Evolutionary conservation across 176 grass and related monocot species (phyloP), one percentile per base, ranked within the genome.

Genomic region (Paspalum notatum): DNA sequence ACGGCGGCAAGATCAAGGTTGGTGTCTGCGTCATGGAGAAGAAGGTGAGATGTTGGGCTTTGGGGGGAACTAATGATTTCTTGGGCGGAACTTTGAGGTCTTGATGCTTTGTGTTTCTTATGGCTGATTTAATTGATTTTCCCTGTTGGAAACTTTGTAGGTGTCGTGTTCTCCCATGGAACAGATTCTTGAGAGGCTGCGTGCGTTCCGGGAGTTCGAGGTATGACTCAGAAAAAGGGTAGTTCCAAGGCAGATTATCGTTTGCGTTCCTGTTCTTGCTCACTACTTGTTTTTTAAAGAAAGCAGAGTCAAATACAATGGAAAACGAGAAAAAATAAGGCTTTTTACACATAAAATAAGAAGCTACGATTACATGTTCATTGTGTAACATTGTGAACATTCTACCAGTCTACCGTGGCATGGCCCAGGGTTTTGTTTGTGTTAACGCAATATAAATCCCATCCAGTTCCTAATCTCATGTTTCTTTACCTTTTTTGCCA

Each of bases 1-100:
- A 51, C 47, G 62, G 60, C 12, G 84, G 63, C 62, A 89, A 89
- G 87, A 80, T 97, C 72, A 94, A 52, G 87, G 78, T 97, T 76
- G 95, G 95, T 14, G 95, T 97, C 67, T 97, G 92, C 80, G 95
- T 97, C 64, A 90, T 97, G 95, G 90, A 92, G 78, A 97, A 97
- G 73, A 97, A 94, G 92, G 95, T 97, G 73, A n/a, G 83, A 57
- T 55, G 12, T 44, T 74, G 76, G 18, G 48, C 62, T 51, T 47
- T 66, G 76, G 49, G 76, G 49, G 43, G 20, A 39, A 58, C 58
- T 61, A 51, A 65, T 52, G 40, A 25, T 45, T 56, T 68, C 11
- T 64, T 26, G 54, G 70, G 43, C 54, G 18, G 54, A 79, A 81
- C 57, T n/a, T 79, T 12, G 32, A 62, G 70, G 48, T 90, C 50